A percentile compares a stretch with the other conserved stretches of the same genome.
These are phyloP conservation scores for Delonix regia DNA, from an alignment of 306 rosid genomes.

Conservation along the genomic window DNA sequence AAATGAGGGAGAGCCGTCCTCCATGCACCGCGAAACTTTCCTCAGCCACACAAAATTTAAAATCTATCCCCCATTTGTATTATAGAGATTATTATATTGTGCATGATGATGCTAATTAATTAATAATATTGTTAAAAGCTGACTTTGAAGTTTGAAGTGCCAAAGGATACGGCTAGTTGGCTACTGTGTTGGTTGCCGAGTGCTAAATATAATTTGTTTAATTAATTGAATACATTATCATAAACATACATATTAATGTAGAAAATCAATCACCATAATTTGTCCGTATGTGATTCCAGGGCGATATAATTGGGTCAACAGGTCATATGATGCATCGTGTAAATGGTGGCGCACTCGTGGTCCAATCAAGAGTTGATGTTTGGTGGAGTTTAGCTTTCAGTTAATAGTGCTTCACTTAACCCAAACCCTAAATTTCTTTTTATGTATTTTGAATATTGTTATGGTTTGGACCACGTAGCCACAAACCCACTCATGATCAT, in stretches of 20 bases:
- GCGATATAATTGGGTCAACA: slow-evolving; percentile 6
- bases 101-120: not conserved
- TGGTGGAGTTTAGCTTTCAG: not conserved
- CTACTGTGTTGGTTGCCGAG: not conserved
- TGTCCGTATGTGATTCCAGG: not conserved
- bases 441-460: not conserved
- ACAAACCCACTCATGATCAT: not conserved
- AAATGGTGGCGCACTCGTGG: slow-evolving; percentile 17
- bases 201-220: not conserved
- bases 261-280: not conserved
- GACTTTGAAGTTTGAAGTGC: not conserved
- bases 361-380: not conserved
- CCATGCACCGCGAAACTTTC: slow-evolving; percentile 46
- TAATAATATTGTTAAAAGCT: not conserved
- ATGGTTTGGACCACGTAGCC: not conserved
- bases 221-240: slow-evolving; percentile 18
- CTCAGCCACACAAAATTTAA: slow-evolving; percentile 38
- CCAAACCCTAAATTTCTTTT: not conserved
- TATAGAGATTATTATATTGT: slow-evolving; percentile 17
- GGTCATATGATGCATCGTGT: not conserved
- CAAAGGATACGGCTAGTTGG: not conserved
- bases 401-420: not conserved
- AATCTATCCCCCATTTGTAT: not conserved
- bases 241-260: not conserved
- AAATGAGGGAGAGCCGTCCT: slow-evolving; percentile 31